Conservation (phyloP, 176 grass and related monocot species). For the Oryza meyeriana region DNA sequence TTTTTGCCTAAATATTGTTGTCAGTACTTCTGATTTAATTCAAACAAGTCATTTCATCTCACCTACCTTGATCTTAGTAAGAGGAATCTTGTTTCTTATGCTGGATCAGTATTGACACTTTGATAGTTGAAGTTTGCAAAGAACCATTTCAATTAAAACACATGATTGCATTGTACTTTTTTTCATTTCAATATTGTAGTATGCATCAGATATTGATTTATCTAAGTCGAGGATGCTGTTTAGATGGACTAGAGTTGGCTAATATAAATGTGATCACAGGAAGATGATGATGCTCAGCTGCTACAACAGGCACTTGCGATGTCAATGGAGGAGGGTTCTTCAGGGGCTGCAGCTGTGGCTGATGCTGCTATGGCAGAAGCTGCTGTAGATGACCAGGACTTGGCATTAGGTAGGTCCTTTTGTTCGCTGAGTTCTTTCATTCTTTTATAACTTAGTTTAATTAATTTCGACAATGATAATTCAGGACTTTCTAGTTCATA, state of each 20-base stretch:
- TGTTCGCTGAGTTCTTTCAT: background rate
- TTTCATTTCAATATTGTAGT: constrained; percentile 6
- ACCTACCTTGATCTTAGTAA: background rate
- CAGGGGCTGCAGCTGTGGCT: constrained; percentile 39
- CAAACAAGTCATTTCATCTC: background rate
- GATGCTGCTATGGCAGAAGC: constrained; percentile 69
- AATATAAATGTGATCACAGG: constrained; percentile 51
- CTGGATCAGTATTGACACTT: background rate
- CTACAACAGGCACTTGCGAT: constrained; percentile 88
- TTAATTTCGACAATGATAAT: background rate
- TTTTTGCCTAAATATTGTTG: background rate
- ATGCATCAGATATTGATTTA: constrained; percentile 18
- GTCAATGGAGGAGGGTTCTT: constrained; percentile 75
- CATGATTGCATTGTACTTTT: background rate
- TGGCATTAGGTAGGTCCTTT: constrained; percentile 66
- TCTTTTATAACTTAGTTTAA: background rate
- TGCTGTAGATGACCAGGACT: constrained; percentile 68
- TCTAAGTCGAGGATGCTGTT: background rate
- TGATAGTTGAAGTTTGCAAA: background rate
- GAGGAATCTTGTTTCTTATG: background rate
- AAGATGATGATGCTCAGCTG: constrained; percentile 61
- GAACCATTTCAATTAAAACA: background rate
- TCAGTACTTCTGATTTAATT: background rate
- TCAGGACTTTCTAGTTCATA: background rate
- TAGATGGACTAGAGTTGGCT: background rate